These are phyloP conservation scores for Eragrostis nindensis DNA, from an alignment of 176 grass and related monocot genomes.

Conservation along the genomic window DNA sequence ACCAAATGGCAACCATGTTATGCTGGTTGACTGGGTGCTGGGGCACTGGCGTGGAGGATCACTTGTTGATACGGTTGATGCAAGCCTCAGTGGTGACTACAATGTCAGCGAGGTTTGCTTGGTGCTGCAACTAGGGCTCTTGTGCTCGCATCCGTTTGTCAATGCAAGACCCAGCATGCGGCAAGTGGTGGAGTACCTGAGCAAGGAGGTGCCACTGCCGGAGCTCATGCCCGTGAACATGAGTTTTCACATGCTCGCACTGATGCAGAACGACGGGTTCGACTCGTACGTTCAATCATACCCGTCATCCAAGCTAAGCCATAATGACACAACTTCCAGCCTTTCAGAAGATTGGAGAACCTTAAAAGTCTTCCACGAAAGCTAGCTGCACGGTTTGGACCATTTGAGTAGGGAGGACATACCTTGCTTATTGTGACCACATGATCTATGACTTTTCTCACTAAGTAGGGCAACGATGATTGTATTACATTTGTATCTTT, in stretches of 20 bases:
- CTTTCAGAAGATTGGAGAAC: neutral
- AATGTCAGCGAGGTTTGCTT: neutral
- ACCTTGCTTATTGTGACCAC: too few relatives aligned
- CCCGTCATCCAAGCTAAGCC: neutral
- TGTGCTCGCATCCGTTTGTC: slow-evolving; percentile 9
- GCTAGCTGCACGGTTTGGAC: too few relatives aligned
- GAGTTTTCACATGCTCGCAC: slow-evolving; percentile 14
- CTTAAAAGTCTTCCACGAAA: too few relatives aligned
- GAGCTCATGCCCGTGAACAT: neutral
- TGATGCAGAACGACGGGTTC: slow-evolving; percentile 19
- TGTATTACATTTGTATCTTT: too few relatives aligned
- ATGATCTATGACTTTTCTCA: too few relatives aligned
- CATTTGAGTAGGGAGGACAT: too few relatives aligned
- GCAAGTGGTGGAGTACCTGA: slow-evolving; percentile 14
- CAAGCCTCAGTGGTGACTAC: neutral
- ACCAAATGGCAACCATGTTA: neutral
- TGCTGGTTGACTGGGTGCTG: slow-evolving; percentile 24
- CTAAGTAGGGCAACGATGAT: too few relatives aligned
- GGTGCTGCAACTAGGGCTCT: slow-evolving; percentile 5
- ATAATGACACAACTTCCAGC: neutral
- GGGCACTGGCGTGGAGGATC: slow-evolving; percentile 6
- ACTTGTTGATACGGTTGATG: neutral
- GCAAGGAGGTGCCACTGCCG: slow-evolving; percentile 10
- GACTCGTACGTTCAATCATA: neutral
- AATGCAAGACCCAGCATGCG: slow-evolving; percentile 23